A percentile compares a stretch with the other conserved stretches of the same genome.
These are phyloP conservation scores for Nematocida ausubeli DNA, from an alignment of 371 early-diverging fungal genomes.

Conservation along the genomic window DNA sequence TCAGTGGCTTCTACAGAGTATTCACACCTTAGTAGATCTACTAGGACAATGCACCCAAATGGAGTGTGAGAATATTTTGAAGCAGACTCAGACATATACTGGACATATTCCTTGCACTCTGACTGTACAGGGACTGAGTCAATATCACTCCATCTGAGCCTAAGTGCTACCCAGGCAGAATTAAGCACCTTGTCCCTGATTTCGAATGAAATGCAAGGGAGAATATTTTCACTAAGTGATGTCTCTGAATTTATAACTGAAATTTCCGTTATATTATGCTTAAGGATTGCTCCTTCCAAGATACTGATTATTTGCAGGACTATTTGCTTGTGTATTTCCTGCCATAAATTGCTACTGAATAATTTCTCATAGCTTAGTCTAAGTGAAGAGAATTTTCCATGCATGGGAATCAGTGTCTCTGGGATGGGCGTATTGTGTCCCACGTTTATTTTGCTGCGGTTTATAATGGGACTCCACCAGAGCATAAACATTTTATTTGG, in stretches of 20 bases:
- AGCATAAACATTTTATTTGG: constrained; percentile 98
- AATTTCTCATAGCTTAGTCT: constrained; percentile 95
- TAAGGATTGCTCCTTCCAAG: constrained; percentile 70
- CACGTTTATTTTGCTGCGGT: constrained; percentile 90
- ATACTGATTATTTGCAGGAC: constrained; percentile 72
- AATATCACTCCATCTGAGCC: constrained; percentile 28
- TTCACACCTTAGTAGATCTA: not conserved
- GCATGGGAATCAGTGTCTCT: constrained; percentile 96
- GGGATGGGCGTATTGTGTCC: constrained; percentile 97
- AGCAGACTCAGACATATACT: constrained; percentile 31
- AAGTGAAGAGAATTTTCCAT: constrained; percentile 96
- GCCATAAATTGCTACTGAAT: constrained; percentile 98
- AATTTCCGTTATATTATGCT: not conserved
- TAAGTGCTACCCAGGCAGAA: not conserved
- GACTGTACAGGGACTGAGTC: constrained; percentile 12
- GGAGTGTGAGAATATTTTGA: not conserved
- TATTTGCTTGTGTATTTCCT: constrained; percentile 91
- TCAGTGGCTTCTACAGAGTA: not conserved
- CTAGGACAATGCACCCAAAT: not conserved
- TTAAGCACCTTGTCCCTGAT: constrained; percentile 69
- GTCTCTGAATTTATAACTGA: not conserved
- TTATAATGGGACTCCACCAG: constrained; percentile 99
- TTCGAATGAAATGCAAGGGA: not conserved
- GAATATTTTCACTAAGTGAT: not conserved
- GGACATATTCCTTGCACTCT: constrained; percentile 6